Base-by-base conservation (phyloP, 139 green algal genomes). In the Chlorella vulgaris region DNA sequence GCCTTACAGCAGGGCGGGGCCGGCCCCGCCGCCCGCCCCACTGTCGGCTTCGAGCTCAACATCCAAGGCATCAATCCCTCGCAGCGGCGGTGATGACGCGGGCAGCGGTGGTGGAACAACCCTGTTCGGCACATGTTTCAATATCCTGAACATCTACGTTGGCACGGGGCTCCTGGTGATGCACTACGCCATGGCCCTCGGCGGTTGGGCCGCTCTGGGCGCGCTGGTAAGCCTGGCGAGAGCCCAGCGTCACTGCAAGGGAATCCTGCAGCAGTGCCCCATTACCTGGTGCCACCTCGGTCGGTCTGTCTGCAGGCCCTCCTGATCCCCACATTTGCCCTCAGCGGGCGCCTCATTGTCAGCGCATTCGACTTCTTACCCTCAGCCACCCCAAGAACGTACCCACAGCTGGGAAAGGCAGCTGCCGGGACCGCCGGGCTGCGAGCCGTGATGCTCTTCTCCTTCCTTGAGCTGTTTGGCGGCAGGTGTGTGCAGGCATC, bases 401-500 rank as follows among this genome's bases (percentile, higher is more conserved):
- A 88, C 31, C 81, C 87, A 7, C 66, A 78, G 26, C 74, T 91
- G 36, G 85, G 85, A 15, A 55, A 18, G 18, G 67, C 39, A 18
- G 78, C 78, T 1, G 42, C 39, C 4, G 67, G 78, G 31, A 31
- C 15, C 0, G 1, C 1, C 19, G 68, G 68, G 31, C 21, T 70
- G 39, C 74, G 40, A 1, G 58, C 89, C 0, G 88, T 91, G 35
- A 73, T 58, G 3, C 26, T 60, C 4, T 82, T 89, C 43, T 84
- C 88, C 0, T 62, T 87, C 47, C 36, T 82, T 3, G 88, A 91
- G 74, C 84, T 91, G 7, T 86, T 85, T 84, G 83, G 82, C 7
- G 76, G 66, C 10, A 76, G n/a, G n/a, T n/a, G n/a, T n/a, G n/a
- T n/a, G n/a, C n/a, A n/a, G n/a, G n/a, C n/a, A n/a, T n/a, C n/a